Evolutionary conservation across 805 yeast genomes (phyloP), one percentile per base, ranked within the genome.

Genomic region (Yarrowia sp.): DNA sequence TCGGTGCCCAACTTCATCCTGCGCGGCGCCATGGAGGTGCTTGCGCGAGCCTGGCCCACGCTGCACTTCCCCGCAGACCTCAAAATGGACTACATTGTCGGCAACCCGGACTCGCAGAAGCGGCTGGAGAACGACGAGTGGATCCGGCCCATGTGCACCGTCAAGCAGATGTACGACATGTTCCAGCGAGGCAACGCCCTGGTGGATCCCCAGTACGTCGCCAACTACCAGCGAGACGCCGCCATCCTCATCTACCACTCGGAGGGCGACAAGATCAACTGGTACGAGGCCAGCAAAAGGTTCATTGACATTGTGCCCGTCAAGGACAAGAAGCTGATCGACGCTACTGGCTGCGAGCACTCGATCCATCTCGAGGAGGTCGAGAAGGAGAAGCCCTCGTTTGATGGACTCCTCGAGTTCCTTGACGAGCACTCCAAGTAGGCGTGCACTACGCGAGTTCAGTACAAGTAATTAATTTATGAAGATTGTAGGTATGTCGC

Each of bases 131-230:
- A 63, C 24, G 76, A 75, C 58, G 70, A 70, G 13, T 61, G 68
- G 60, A 63, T 71, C 16, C 69, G 66, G 59, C 63, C 65, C 27
- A 62, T 66, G 19, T 64, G 71, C 46, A 66, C 77, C 4, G 71
- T 72, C 19, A 67, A 64, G 46, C 69, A 68, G 63, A 68, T 74
- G 66, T 32, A 67, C 62, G 77, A 70, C 47, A 73, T 74, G 67
- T 39, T 74, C 24, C 66, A 53, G n/a, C 73, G 78, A 4, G 77
- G 77, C 8, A 63, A 62, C 61, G 64, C 71, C 4, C 68, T 76
- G 36, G 64, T 67, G 24, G 69, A 71, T 32, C 69, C 72, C 5
- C 56, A 53, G 4, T 71, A 68, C 63, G 68, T 68, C 35, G 35
- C 31, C 24, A 42, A 32, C 33, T 58, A 22, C 53, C 21, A 31